These are phyloP conservation scores for Plectosphaerella plurivora DNA, from an alignment of 2,329 filamentous ascomycete species.

Conservation along the genomic window DNA sequence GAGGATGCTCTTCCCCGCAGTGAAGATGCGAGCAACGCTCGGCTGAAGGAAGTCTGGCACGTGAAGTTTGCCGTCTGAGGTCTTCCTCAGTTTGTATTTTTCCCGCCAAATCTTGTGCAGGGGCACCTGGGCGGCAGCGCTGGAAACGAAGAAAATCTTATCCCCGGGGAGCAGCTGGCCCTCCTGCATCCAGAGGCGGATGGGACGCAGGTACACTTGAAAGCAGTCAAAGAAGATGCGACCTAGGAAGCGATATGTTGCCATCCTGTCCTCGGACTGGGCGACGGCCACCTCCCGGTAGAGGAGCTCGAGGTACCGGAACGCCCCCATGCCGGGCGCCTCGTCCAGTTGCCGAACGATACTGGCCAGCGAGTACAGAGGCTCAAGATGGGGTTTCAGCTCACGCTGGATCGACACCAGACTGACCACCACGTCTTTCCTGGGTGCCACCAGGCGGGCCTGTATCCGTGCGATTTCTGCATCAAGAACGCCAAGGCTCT, in stretches of 20 bases:
- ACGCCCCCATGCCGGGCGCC: slow-evolving; percentile 47
- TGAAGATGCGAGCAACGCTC: slow-evolving; percentile 70
- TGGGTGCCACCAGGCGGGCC: slow-evolving; percentile 49
- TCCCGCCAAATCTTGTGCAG: slow-evolving; percentile 69
- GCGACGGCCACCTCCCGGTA: slow-evolving; percentile 66
- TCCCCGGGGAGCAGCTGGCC: slow-evolving; percentile 65
- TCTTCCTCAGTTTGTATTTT: slow-evolving; percentile 63
- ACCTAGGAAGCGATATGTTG: slow-evolving; percentile 59
- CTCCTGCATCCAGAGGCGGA: slow-evolving; percentile 79
- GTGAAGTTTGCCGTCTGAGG: slow-evolving; percentile 55
- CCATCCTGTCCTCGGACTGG: slow-evolving; percentile 63
- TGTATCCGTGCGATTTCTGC: slow-evolving; percentile 55
- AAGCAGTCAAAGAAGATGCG: slow-evolving; percentile 77
- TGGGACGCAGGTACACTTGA: slow-evolving; percentile 73
- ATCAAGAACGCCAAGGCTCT: slow-evolving; percentile 56
- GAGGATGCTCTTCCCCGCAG: slow-evolving; percentile 81
- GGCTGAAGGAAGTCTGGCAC: slow-evolving; percentile 72
- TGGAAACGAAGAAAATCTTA: slow-evolving; percentile 66
- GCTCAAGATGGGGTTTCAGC: slow-evolving; percentile 45
- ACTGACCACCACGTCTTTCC: slow-evolving; percentile 57
- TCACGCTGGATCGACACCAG: slow-evolving; percentile 58
- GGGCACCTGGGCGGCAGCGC: slow-evolving; percentile 51
- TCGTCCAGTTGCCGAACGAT: slow-evolving; percentile 56
- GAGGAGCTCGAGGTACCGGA: slow-evolving; percentile 73
- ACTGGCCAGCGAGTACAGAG: slow-evolving; percentile 55